Evolutionary conservation across 2,329 filamentous ascomycete genomes (phyloP).

Genomic region (Aspergillus phoenicis): DNA sequence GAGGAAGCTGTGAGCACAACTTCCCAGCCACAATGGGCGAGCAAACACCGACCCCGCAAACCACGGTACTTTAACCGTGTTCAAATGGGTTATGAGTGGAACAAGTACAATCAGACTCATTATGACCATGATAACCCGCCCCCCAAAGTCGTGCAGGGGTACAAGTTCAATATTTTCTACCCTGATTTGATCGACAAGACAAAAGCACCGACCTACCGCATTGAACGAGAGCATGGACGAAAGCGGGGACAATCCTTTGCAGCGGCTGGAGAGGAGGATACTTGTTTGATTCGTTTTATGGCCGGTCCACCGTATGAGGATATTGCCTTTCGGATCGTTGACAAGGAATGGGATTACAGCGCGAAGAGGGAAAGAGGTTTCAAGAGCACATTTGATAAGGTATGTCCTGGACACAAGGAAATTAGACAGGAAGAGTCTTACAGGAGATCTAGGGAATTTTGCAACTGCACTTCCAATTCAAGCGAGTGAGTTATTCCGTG

Average conservation of each 20-base stretch:
- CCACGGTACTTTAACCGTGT: conserved; percentile 97
- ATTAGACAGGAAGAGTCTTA: background rate
- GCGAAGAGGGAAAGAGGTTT: conserved; percentile 94
- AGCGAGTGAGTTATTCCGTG: conserved; percentile 68
- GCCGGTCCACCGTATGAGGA: conserved; percentile 95
- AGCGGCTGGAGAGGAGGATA: conserved; percentile 92
- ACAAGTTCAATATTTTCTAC: conserved; percentile 99
- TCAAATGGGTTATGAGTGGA: conserved; percentile 99
- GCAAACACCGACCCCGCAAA: conserved; percentile 85
- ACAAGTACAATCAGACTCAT: conserved; percentile 99
- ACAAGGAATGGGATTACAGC: conserved; percentile 99
- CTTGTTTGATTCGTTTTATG: conserved; percentile 93
- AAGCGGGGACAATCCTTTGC: conserved; percentile 90
- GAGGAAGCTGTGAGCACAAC: conserved; percentile 75
- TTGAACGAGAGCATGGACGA: conserved; percentile 88
- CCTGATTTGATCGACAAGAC: conserved; percentile 94
- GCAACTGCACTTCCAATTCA: conserved; percentile 97
- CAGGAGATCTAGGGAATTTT: conserved; percentile 72
- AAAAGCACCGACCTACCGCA: conserved; percentile 93
- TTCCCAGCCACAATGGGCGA: conserved; percentile 74
- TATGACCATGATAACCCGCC: conserved; percentile 98
- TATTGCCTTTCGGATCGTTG: conserved; percentile 94
- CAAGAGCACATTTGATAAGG: conserved; percentile 96
- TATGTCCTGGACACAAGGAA: conserved; percentile 47
- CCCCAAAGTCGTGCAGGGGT: conserved; percentile 96